phyloP scores from a whole-genome alignment of 345 rosid species.

The Cardamine chenopodiifolia region DNA sequence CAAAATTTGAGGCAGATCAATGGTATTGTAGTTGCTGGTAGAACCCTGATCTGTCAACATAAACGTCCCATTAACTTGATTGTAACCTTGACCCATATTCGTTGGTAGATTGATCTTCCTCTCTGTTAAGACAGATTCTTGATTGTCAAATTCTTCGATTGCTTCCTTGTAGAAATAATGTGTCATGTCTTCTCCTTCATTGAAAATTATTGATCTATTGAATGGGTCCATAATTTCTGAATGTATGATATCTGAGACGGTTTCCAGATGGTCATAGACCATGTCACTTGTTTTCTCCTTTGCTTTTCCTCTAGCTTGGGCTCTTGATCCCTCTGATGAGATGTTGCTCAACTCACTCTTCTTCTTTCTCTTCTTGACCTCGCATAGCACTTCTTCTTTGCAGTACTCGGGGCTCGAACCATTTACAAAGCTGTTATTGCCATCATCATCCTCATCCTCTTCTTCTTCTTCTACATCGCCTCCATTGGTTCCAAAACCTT shows the following conservation, averaged over 20 bases:
- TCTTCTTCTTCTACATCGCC: conserved; percentile 18
- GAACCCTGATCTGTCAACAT: conserved; percentile 43
- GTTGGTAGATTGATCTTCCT: conserved; percentile 42
- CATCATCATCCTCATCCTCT: conserved; percentile 22
- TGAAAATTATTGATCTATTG: conserved; percentile 36
- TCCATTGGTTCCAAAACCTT: conserved; percentile 4
- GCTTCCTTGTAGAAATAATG: conserved; percentile 34
- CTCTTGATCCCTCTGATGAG: conserved; percentile 49
- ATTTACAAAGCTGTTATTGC: conserved; percentile 27
- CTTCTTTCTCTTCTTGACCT: conserved; percentile 37
- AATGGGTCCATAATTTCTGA: conserved; percentile 39
- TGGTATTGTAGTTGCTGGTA: conserved; percentile 41
- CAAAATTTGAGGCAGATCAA: conserved; percentile 50
- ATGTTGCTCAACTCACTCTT: conserved; percentile 29
- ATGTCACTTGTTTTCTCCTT: conserved; percentile 56
- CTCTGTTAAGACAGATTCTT: conserved; percentile 41
- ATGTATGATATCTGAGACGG: conserved; percentile 37
- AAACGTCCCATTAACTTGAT: conserved; percentile 43
- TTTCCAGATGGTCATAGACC: conserved; percentile 36
- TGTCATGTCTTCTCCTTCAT: conserved; percentile 30
- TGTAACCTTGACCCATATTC: conserved; percentile 28
- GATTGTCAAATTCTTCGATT: conserved; percentile 17
- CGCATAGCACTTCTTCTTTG: conserved; percentile 24
- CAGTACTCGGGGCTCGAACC: conserved; percentile 32
- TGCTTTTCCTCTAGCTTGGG: conserved; percentile 64